Evolutionary conservation across 345 rosid genomes (phyloP).

Genomic region (Cardamine occulta): DNA sequence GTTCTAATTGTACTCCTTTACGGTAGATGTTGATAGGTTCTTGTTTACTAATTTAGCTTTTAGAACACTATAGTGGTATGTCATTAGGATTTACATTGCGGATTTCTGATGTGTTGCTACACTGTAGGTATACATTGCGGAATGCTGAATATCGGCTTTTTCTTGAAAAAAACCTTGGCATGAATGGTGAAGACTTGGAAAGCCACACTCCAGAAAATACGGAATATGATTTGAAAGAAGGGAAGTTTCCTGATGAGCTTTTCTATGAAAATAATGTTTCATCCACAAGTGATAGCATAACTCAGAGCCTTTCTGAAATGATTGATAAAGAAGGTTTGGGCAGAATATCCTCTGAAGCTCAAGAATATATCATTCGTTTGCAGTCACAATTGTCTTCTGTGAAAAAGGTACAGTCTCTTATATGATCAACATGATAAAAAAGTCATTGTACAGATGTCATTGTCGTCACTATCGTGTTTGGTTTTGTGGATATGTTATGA

Average conservation of each 20-base stretch:
- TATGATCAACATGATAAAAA: not conserved
- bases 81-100: not conserved
- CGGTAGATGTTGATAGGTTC: not conserved
- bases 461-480: not conserved
- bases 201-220: slow-evolving; percentile 47
- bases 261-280: slow-evolving; percentile 44
- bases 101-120: slow-evolving; percentile 28
- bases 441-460: not conserved
- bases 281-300: slow-evolving; percentile 40
- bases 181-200: slow-evolving; percentile 51
- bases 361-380: slow-evolving; percentile 68
- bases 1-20: not conserved
- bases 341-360: slow-evolving; percentile 71
- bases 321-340: slow-evolving; percentile 59
- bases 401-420: slow-evolving; percentile 62
- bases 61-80: not conserved
- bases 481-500: not conserved
- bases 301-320: slow-evolving; percentile 46
- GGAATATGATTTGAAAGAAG: slow-evolving; percentile 53
- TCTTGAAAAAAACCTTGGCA: slow-evolving; percentile 79
- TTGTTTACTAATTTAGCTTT: not conserved
- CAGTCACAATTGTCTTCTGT: slow-evolving; percentile 71
- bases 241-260: slow-evolving; percentile 42
- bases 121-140: slow-evolving; percentile 75
- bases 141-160: slow-evolving; percentile 96